Base-by-base conservation (phyloP, 78 protist genomes). In the Cavenderia fasciculata region DNA sequence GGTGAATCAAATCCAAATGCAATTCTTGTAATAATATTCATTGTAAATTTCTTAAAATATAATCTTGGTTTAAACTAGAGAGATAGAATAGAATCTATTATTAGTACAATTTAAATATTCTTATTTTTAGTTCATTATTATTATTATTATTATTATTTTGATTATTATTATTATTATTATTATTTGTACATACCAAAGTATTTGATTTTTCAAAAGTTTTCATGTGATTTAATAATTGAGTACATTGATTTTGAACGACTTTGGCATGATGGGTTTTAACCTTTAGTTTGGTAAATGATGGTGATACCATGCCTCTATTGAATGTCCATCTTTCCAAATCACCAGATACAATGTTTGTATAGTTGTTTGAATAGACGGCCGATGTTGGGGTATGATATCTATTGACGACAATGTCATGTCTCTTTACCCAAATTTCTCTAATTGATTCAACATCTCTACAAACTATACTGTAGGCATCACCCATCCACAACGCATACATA, bases 401-500 rank as follows among this genome's bases (percentile, higher is more conserved):
- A 31, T 70, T 33, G 2, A 31, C 8, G 33, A 70, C 43, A 19
- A 21, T 47, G 18, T 44, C 41, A 70, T 31, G 21, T 16, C 31
- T n/a, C 33, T 70, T 70, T 14, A 47, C 4, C 34, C 38, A 70
- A 19, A 70, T 47, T 49, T 70, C 62, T n/a, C 52, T 70, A 12
- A 70, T 27, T 25, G 49, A 7, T 1, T 31, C 38, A 33, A 44
- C 47, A 49, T 70, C 77, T 6, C 38, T 47, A 4, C 43, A 19
- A 49, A 70, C 74, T 25, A 65, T 65, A 41, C 56, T 14, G 14
- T n/a, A 33, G 14, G 18, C 0, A n/a, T 77, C 87, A 38, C 87
- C 87, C 18, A 77, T 12, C 74, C 74, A 77, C 4, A 65, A 5
- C n/a, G 27, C 34, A 21, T 36, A 49, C 33, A 77, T 43, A 4